Percentiles rank a stretch among this genome's conserved stretches.
Conservation (phyloP, 768 basidiomycete species). For the Termitomyces sp. region DNA sequence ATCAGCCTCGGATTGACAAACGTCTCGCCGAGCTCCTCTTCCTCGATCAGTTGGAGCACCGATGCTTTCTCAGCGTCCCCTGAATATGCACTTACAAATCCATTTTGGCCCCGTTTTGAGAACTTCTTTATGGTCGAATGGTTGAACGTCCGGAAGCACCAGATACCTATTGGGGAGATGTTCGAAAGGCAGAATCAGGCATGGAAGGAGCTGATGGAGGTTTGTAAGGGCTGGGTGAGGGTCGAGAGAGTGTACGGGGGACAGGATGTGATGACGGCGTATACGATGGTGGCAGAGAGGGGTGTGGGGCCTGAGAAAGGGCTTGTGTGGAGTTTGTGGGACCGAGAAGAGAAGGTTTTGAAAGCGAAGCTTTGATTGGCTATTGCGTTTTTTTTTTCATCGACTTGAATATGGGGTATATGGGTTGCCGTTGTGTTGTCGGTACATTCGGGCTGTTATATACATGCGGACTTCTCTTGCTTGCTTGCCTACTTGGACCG, state of each 20-base stretch:
- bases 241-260: slow-evolving; percentile 45
- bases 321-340: slow-evolving; percentile 66
- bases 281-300: slow-evolving; percentile 36
- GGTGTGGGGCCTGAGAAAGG: slow-evolving; percentile 54
- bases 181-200: slow-evolving; percentile 44
- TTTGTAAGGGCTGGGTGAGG: slow-evolving; percentile 50
- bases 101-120: slow-evolving; percentile 36
- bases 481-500: background rate
- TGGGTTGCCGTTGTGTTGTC: background rate
- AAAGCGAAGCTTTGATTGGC: slow-evolving; percentile 12
- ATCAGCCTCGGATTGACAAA: slow-evolving; percentile 55
- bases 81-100: slow-evolving; percentile 4
- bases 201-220: slow-evolving; percentile 56
- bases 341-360: slow-evolving; percentile 17
- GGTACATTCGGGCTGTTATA: background rate
- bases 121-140: slow-evolving; percentile 69
- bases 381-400: background rate
- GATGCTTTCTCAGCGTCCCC: slow-evolving; percentile 25
- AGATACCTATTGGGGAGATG: slow-evolving; percentile 44
- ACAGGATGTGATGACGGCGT: slow-evolving; percentile 42
- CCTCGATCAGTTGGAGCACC: slow-evolving; percentile 31
- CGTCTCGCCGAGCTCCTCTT: slow-evolving; percentile 32
- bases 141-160: slow-evolving; percentile 48
- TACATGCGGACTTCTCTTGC: background rate
- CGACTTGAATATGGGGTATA: background rate